Conservation (phyloP, 495 filamentous ascomycete species). For the Annulohypoxylon maeteangense region DNA sequence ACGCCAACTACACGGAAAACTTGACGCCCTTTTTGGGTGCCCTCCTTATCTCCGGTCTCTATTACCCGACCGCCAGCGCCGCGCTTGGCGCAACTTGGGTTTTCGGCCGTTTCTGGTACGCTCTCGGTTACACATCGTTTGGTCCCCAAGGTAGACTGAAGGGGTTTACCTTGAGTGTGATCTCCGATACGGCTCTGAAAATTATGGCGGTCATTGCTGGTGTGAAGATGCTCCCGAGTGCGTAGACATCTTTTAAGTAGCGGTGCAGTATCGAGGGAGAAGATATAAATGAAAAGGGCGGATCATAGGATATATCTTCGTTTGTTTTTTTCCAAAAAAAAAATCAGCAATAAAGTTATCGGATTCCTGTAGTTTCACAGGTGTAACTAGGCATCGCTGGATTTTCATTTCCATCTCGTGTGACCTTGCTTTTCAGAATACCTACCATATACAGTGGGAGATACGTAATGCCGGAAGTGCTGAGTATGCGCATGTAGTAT, state of each 20-base stretch:
- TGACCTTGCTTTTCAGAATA: no score
- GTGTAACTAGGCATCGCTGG: no score
- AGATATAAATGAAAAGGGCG: background rate
- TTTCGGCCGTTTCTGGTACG: constrained; percentile 63
- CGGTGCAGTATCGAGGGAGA: background rate
- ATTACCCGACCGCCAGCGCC: constrained; percentile 66
- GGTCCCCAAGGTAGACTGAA: constrained; percentile 51
- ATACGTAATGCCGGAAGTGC: no score
- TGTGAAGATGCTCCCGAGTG: constrained; percentile 43
- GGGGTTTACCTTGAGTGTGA: constrained; percentile 31
- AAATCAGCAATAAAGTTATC: no score
- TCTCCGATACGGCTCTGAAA: constrained; percentile 46
- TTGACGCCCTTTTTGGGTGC: constrained; percentile 66
- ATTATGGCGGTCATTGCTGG: constrained; percentile 49
- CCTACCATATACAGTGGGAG: no score
- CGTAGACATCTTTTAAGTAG: constrained; percentile 27
- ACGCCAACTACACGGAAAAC: constrained; percentile 77
- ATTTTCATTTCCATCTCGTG: no score
- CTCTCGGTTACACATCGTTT: constrained; percentile 66
- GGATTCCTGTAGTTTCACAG: no score
- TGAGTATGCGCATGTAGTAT: no score
- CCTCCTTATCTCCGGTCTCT: constrained; percentile 64
- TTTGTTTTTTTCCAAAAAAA: no score
- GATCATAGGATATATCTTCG: background rate
- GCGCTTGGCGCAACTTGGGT: constrained; percentile 67